Percentiles rank a stretch among this genome's conserved stretches.
Evolutionary conservation across 192 early-diverging fungal genomes (phyloP).

Genomic region (Chytriomyces sp.): DNA sequence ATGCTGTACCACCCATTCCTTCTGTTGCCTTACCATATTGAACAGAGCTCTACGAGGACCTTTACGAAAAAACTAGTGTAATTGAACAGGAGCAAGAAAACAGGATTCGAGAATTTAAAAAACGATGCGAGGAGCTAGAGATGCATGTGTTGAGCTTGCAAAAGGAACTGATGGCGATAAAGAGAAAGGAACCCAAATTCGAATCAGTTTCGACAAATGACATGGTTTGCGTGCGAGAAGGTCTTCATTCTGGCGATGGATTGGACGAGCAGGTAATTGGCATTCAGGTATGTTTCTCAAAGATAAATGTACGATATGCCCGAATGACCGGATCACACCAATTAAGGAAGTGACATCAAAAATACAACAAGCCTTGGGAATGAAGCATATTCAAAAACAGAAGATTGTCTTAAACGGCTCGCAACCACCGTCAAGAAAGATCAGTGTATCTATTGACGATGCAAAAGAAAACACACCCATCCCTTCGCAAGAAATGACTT

Average conservation of each 20-base stretch:
- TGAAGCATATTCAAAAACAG: not conserved
- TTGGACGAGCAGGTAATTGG: not conserved
- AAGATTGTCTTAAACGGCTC: too few relatives aligned
- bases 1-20: not conserved
- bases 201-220: not conserved
- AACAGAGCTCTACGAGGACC: conserved; percentile 19
- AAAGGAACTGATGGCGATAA: conserved; percentile 50
- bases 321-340: not conserved
- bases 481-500: too few relatives aligned
- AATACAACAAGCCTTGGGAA: not conserved
- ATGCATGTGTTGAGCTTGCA: conserved; percentile 68
- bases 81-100: not conserved
- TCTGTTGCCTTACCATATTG: not conserved
- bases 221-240: not conserved
- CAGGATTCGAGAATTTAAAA: not conserved
- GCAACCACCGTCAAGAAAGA: too few relatives aligned
- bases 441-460: too few relatives aligned
- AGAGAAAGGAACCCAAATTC: too few relatives aligned
- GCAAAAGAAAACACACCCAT: too few relatives aligned
- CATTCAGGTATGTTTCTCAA: not conserved
- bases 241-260: not conserved
- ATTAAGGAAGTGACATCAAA: not conserved
- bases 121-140: not conserved
- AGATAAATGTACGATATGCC: not conserved
- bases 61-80: conserved; percentile 17